These are phyloP conservation scores for Phaeosphaeria sp. DNA, from an alignment of 2,329 filamentous ascomycete species.

Conservation along the genomic window DNA sequence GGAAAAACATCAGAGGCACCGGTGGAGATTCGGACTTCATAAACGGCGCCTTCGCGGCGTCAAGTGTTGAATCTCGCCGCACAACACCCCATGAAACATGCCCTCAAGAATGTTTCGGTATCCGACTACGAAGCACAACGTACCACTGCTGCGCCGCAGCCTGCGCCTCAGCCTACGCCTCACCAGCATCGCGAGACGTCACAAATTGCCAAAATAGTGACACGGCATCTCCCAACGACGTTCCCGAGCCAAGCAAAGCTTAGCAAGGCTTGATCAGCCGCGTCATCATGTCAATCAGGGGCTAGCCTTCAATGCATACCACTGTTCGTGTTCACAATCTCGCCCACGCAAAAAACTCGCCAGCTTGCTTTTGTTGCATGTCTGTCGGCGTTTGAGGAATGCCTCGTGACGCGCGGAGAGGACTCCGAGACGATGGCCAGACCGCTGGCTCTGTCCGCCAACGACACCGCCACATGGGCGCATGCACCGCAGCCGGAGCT, in stretches of 20 bases:
- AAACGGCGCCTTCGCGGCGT: not conserved
- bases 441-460: constrained; percentile 1
- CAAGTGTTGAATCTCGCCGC: not conserved
- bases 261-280: constrained; percentile 15
- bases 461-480: constrained; percentile 5
- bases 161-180: constrained; percentile 2
- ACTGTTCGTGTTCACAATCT: not conserved
- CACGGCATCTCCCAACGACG: not conserved
- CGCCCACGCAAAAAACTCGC: not conserved
- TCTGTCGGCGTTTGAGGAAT: not conserved
- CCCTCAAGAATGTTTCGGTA: not conserved
- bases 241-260: constrained; percentile 20
- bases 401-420: not conserved
- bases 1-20: too few relatives aligned
- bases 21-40: too few relatives aligned
- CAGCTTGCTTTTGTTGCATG: not conserved
- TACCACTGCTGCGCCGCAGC: not conserved
- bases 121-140: not conserved
- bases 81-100: not conserved
- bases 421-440: constrained; percentile 3
- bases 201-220: not conserved
- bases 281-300: not conserved
- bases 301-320: not conserved
- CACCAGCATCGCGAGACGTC: not conserved
- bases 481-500: not conserved